These are phyloP conservation scores for Penicillium waksmanii DNA, from an alignment of 495 filamentous ascomycete species.

Conservation along the genomic window DNA sequence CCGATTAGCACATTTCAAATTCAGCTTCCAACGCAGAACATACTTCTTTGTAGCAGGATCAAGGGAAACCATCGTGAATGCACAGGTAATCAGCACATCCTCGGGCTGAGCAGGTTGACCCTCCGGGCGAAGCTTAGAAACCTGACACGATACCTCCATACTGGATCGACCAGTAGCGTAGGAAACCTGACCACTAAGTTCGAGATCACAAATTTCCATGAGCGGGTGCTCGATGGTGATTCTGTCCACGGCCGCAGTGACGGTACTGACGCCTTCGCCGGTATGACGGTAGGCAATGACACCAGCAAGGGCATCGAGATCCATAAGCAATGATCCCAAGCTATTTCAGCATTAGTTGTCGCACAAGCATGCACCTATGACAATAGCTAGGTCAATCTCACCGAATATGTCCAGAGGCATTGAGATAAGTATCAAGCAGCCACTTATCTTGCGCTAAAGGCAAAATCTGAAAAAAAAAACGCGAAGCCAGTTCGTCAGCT, in stretches of 20 bases:
- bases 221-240: constrained; percentile 76
- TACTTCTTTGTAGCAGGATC: constrained; percentile 74
- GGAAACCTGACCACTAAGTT: constrained; percentile 78
- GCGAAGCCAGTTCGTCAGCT: constrained; percentile 16
- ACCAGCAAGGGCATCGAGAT: constrained; percentile 80
- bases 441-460: constrained; percentile 71
- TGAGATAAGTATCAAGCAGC: constrained; percentile 71
- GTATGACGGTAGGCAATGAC: constrained; percentile 84
- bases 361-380: not conserved
- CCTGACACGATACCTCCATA: constrained; percentile 80
- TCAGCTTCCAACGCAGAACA: constrained; percentile 20
- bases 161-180: constrained; percentile 80
- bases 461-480: constrained; percentile 50
- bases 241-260: constrained; percentile 80
- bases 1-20: constrained; percentile 13
- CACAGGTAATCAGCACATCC: constrained; percentile 76
- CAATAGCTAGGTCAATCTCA: constrained; percentile 19
- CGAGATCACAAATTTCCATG: constrained; percentile 78
- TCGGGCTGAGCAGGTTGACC: constrained; percentile 63
- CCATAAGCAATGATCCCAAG: constrained; percentile 76
- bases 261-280: constrained; percentile 73
- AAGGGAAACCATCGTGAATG: constrained; percentile 84
- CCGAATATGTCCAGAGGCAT: constrained; percentile 67
- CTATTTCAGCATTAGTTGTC: constrained; percentile 30
- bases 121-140: constrained; percentile 63